Evolutionary conservation across 2,329 filamentous ascomycete species (phyloP), one percentile per base, ranked within the genome.

Genomic region (Chrysoporthe cubensis): DNA sequence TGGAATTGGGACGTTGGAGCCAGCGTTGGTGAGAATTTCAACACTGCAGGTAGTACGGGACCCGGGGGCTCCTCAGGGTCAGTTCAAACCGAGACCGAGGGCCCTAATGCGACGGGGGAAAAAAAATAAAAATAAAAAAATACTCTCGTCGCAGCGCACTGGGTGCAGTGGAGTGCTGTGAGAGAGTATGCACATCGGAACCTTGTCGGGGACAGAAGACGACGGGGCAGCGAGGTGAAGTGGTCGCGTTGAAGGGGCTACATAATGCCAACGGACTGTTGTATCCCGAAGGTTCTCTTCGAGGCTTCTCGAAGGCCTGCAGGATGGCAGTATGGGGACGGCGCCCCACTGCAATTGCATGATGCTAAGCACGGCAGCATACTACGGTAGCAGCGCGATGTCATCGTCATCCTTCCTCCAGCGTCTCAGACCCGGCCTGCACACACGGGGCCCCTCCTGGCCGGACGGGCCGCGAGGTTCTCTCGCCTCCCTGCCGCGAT

Each of bases 251-350:
- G 16, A n/a, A 21, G 16, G 18, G 21, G 7, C 18, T 48, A n/a
- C 44, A 26, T 26, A 50, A 11, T 11, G 18, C n/a, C 46, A n/a
- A 21, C n/a, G 13, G 34, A 43, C 34, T 43, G 56, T 32, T 4
- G 21, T 5, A 14, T 16, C 50, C 50, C 5, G 32, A 26, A 21
- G 26, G 32, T 48, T 2, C 34, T 14, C 4, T 32, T 50, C 32
- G 46, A 63, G 46, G 61, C 61, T 63, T 52, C 61, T 63, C 34
- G 61, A 63, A 63, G 61, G 32, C 61, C 46, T 40, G 43, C 34
- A 43, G 46, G 32, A 21, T 34, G 60, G 42, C 44, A 62, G 59
- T 37, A 48, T 62, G 16, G 11, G 40, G 16, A 50, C 60, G 48
- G 44, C 46, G 18, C 26, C 50, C 50, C 26, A 16, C 50, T 54